These are phyloP conservation scores for Blastomyces percursus DNA, from an alignment of 2,329 filamentous ascomycete species.

Conservation along the genomic window DNA sequence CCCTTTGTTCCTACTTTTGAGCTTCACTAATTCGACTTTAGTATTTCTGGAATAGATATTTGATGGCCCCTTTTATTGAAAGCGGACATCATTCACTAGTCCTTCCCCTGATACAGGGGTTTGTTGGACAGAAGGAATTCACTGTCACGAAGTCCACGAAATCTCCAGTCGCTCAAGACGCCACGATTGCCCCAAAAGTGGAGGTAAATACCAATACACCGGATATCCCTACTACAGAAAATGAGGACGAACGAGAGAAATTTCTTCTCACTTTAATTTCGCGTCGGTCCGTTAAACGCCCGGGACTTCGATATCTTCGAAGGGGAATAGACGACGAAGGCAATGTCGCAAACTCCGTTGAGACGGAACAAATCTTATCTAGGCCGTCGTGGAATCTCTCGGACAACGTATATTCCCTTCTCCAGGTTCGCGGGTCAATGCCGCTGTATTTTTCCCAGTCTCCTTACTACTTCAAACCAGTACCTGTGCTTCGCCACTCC, in stretches of 20 bases:
- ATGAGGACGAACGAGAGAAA: conserved; percentile 27
- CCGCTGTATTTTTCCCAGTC: conserved; percentile 92
- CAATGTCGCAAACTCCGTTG: conserved; percentile 77
- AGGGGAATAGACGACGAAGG: conserved; percentile 86
- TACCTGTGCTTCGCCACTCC: conserved; percentile 72
- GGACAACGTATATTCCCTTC: conserved; percentile 63
- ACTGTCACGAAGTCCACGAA: conserved; percentile 45
- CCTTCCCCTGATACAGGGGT: conserved; percentile 84
- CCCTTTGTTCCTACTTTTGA: neutral
- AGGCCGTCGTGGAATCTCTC: conserved; percentile 52
- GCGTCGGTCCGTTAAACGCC: conserved; percentile 73
- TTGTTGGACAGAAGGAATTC: conserved; percentile 78
- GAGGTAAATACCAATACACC: conserved; percentile 30
- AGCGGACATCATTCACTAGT: conserved; percentile 60
- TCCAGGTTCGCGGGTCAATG: conserved; percentile 83
- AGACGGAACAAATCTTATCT: conserved; percentile 89
- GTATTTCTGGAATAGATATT: conserved; percentile 85
- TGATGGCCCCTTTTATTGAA: conserved; percentile 62
- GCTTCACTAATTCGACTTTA: conserved; percentile 19
- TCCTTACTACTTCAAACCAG: conserved; percentile 83
- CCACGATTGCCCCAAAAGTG: conserved; percentile 17
- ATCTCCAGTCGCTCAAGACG: conserved; percentile 11
- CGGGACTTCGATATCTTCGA: conserved; percentile 79
- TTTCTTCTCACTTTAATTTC: conserved; percentile 86
- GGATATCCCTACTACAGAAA: conserved; percentile 16